Evolutionary conservation across 2,329 filamentous ascomycete species (phyloP), one percentile per base, ranked within the genome.

Genomic region (Metarhizium guizhouense): DNA sequence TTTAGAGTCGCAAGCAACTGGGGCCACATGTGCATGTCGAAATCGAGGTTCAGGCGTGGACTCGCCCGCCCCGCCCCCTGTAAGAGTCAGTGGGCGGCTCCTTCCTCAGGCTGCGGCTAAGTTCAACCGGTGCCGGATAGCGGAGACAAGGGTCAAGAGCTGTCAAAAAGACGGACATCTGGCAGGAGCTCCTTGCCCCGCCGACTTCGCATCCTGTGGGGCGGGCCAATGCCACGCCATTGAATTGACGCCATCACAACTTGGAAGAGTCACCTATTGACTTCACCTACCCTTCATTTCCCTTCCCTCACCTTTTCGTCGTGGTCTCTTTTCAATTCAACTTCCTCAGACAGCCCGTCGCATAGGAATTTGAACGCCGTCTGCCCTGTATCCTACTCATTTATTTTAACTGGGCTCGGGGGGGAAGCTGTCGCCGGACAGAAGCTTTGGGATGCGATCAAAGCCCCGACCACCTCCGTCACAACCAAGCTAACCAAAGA

Each of bases 171-270:
- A 25, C 4, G 4, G 25, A 25, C 25, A 25, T 4, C 25, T 25
- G 25, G 25, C 25, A 25, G 25, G 25, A 25, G 25, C 8, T 5
- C 18, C 43, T 5, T 13, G 43, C n/a, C 8, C 13, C 53, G 54
- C 54, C 54, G 50, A 56, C 36, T 43, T 56, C 54, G 54, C 54
- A 52, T 10, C 16, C 16, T 10, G 11, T 18, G 25, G 25, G 48
- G 8, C 30, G 47, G 13, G 25, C 51, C 40, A 48, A 48, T 42
- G 42, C 49, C 56, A 42, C 43, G 45, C 34, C 45, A 32, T 47
- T 11, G 34, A 49, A 36, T 43, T 60, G 58, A 58, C 58, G 58
- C 58, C 57, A 60, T 59, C 52, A 55, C 57, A 56, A 30, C 53
- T 34, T 54, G 8, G 16, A 14, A 20, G 32, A 42, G 36, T 43